Conservation (phyloP, 371 early-diverging fungal genomes). For the Mucor plumbeus region DNA sequence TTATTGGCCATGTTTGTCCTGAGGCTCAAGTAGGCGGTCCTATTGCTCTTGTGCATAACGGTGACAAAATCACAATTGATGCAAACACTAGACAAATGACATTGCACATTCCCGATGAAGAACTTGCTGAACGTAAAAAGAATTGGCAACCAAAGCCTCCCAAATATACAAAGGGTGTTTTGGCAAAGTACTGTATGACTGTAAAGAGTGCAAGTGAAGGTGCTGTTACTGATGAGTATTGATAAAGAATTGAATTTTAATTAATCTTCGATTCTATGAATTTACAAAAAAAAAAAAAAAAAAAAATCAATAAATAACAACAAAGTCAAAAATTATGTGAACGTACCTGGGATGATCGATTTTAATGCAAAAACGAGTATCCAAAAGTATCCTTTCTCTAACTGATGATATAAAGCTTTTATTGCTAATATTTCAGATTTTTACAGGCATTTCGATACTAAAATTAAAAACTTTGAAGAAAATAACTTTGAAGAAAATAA, state of each 20-base stretch:
- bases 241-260: slow-evolving; percentile 1
- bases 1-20: slow-evolving; percentile 97
- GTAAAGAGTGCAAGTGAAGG: slow-evolving; percentile 86
- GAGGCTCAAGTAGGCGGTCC: slow-evolving; percentile 98
- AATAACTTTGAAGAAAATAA: no score
- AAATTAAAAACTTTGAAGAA: no score
- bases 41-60: slow-evolving; percentile 87
- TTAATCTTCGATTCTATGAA: no score
- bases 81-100: slow-evolving; percentile 78
- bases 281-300: no score
- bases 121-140: slow-evolving; percentile 70
- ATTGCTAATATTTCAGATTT: no score
- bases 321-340: no score
- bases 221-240: slow-evolving; percentile 83
- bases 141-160: slow-evolving; percentile 80
- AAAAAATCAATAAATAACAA: no score
- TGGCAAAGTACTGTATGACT: slow-evolving; percentile 89
- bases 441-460: no score
- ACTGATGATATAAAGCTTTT: no score
- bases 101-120: slow-evolving; percentile 77
- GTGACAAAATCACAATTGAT: slow-evolving; percentile 88
- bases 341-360: no score
- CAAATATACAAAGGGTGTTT: slow-evolving; percentile 87
- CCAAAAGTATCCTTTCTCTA: no score
- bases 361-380: no score